Base-by-base conservation (phyloP, 495 filamentous ascomycete genomes). In the Aspergillus affinis region DNA sequence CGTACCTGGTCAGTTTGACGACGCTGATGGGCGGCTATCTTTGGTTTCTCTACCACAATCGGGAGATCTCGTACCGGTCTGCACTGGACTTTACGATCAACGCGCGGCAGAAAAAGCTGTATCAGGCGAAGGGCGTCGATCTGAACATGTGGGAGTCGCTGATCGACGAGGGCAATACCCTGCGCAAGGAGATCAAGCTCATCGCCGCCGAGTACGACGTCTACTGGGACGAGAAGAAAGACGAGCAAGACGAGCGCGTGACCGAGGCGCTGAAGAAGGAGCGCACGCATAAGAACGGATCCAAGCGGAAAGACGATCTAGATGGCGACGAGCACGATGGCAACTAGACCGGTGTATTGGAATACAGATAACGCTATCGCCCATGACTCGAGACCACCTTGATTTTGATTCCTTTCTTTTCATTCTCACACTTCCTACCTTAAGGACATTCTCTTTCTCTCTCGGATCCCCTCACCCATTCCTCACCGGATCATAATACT, bases 31-130 rank as follows among this genome's bases (percentile, higher is more conserved):
- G 87, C 44, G 92, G 91, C 26, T 98, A 97, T 64, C 75, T 95
- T 61, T 97, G 92, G 89, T 97, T 97, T 67, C 80, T 98, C 12
- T 96, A 93, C 72, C 89, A 95, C 70, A 96, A 93, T 73, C 86
- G 90, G 48, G 92, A 96, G 74, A 88, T 96, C 19, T 89, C 83
- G 47, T 96, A 96, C 74, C 86, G 87, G 59, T 86, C 87, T 6
- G 91, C 91, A 21, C 82, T 96, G 68, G 94, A 94, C 66, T 82
- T 92, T 58, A 96, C 92, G 2, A 88, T 97, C 41, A 90, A 83
- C 47, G 75, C 86, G 19, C 81, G 92, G 4, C 92, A 96, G 75
- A 80, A 84, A 54, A 84, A 87, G 65, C 78, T 96, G 20, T 97
- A 97, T 65, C 78, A 89, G 62, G 71, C 74, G 36, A 82, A 84